Conservation (phyloP, 2,329 filamentous ascomycete genomes). For the Ascomycota sp. region DNA sequence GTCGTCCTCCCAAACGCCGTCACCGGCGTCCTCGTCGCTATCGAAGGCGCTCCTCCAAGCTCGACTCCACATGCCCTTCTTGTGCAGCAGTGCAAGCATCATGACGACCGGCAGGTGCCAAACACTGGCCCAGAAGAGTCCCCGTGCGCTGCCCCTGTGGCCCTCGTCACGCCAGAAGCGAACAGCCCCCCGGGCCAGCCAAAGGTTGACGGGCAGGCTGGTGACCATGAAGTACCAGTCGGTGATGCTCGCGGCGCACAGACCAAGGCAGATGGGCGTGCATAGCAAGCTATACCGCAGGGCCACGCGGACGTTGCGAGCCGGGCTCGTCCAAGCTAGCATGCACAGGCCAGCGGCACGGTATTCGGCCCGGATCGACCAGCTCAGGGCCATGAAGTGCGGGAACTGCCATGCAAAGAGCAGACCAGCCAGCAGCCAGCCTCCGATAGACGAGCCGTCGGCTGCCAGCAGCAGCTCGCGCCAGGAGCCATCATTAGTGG, state of each 20-base stretch:
- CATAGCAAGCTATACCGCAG: slow-evolving; percentile 71
- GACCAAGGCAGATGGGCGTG: slow-evolving; percentile 63
- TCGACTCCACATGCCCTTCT: slow-evolving; percentile 77
- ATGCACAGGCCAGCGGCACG: slow-evolving; percentile 45
- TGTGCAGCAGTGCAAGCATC: slow-evolving; percentile 77
- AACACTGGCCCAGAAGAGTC: slow-evolving; percentile 90
- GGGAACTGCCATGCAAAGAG: slow-evolving; percentile 96
- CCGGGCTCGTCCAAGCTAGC: slow-evolving; percentile 76
- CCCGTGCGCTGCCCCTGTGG: slow-evolving; percentile 57
- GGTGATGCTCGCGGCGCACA: slow-evolving; percentile 65
- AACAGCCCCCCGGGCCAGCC: slow-evolving; percentile 65
- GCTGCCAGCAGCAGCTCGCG: slow-evolving; percentile 51
- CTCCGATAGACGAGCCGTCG: slow-evolving; percentile 46
- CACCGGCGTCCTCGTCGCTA: slow-evolving; percentile 32
- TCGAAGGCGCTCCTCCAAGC: slow-evolving; percentile 54
- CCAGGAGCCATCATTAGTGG: slow-evolving; percentile 56
- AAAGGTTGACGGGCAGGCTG: slow-evolving; percentile 64
- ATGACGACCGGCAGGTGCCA: slow-evolving; percentile 87
- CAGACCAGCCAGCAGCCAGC: slow-evolving; percentile 71
- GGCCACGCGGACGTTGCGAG: slow-evolving; percentile 68
- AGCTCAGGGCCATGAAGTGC: slow-evolving; percentile 89
- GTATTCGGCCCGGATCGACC: slow-evolving; percentile 80
- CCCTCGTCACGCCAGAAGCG: slow-evolving; percentile 66
- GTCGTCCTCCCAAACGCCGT: slow-evolving; percentile 36
- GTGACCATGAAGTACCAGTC: slow-evolving; percentile 70